A percentile compares a stretch with the other conserved stretches of the same genome.
phyloP scores from a whole-genome alignment of 257 asterid species.

The Fraxinus quadrangulata region DNA sequence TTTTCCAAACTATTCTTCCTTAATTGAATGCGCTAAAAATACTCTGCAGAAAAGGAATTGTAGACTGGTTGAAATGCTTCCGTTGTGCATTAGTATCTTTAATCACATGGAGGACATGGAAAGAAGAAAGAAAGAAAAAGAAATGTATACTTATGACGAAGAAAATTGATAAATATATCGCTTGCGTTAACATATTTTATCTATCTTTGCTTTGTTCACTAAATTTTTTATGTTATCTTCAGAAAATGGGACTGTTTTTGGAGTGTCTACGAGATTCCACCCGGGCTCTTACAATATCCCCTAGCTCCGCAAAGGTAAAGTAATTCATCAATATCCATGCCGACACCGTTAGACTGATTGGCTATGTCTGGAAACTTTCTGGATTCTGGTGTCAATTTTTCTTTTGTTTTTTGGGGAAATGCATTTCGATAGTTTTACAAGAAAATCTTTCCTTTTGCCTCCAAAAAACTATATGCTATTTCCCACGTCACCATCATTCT shows the following conservation, averaged over 20 bases:
- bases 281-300: constrained; percentile 61
- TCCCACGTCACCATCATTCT: constrained; percentile 5
- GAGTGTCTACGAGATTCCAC: constrained; percentile 78
- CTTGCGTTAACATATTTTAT: constrained; percentile 9
- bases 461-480: background rate
- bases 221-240: constrained; percentile 28
- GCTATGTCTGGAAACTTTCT: constrained; percentile 3
- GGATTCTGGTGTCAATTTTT: background rate
- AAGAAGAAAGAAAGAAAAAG: constrained; percentile 10
- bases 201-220: constrained; percentile 8
- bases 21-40: background rate
- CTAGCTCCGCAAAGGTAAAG: constrained; percentile 77
- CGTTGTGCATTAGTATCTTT: background rate
- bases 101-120: background rate
- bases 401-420: background rate
- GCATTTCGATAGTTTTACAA: constrained; percentile 13
- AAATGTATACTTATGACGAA: background rate
- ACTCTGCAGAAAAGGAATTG: background rate
- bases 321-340: constrained; percentile 9
- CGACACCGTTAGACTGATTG: constrained; percentile 15
- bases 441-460: constrained; percentile 5
- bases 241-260: constrained; percentile 72
- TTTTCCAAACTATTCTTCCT: background rate
- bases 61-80: background rate
- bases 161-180: background rate